Percentiles rank a stretch among this genome's conserved stretches.
phyloP scores from a whole-genome alignment of 129 eudicot genomes.

The Arctium minus region DNA sequence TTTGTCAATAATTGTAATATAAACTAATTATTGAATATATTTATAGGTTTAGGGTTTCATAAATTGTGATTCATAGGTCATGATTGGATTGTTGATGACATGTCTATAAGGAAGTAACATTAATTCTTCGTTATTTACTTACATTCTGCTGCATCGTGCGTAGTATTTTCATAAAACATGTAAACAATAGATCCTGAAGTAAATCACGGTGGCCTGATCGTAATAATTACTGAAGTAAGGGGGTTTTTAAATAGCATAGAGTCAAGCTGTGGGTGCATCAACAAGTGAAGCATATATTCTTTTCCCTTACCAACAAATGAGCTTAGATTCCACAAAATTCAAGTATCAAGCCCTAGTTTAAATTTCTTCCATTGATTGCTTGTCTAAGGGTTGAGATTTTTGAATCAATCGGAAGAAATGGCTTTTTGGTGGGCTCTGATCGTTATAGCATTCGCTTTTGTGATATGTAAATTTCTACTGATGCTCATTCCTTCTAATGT shows the following conservation, averaged over 20 bases:
- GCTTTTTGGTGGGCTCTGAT: constrained; percentile 86
- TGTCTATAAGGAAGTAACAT: too few relatives aligned
- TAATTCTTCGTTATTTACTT: too few relatives aligned
- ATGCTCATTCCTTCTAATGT: constrained; percentile 96
- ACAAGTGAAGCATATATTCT: constrained; percentile 29
- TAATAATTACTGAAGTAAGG: constrained; percentile 6
- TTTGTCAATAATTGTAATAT: too few relatives aligned
- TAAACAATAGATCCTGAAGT: neutral
- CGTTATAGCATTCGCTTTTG: constrained; percentile 74
- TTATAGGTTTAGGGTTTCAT: too few relatives aligned
- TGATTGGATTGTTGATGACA: too few relatives aligned
- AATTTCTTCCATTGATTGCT: neutral
- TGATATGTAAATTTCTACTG: constrained; percentile 68
- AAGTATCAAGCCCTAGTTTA: constrained; percentile 25
- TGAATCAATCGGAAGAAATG: constrained; percentile 36
- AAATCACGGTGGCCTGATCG: constrained; percentile 11
- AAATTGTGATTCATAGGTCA: too few relatives aligned
- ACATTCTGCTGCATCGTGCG: too few relatives aligned
- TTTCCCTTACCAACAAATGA: constrained; percentile 2
- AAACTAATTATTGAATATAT: too few relatives aligned
- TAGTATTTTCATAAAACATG: too few relatives aligned
- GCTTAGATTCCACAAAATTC: neutral
- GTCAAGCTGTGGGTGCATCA: constrained; percentile 9
- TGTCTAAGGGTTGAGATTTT: neutral
- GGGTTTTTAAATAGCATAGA: neutral